Base-by-base conservation (phyloP, 2,329 filamentous ascomycete species). In the Penicillium sp. region DNA sequence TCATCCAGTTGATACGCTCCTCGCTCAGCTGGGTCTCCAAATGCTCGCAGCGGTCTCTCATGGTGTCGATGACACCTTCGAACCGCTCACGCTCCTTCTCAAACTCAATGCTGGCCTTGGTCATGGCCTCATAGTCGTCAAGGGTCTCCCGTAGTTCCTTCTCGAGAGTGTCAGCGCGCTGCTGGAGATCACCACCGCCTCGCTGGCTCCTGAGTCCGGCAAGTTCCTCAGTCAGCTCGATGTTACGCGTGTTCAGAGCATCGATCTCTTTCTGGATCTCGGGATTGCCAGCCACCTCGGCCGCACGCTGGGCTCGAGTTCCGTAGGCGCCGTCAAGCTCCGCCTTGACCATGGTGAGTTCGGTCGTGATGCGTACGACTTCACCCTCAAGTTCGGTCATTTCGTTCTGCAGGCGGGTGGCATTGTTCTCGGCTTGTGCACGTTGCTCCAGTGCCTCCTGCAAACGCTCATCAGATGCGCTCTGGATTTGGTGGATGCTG, bases 261-360 rank as follows among this genome's bases (percentile, higher is more conserved):
- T 85, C 81, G 22, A 86, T 75, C 63, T 87, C 82, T 48, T 77
- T 80, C 62, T 83, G 81, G 39, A 85, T 76, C 20, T 75, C 76
- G 3, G 79, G 81, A 44, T 83, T 82, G 42, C 77, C 74, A 9
- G 82, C 81, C 10, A 81, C 81, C 66, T 87, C 84, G n/a, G 84
- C 85, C 11, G 85, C 84, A 28, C 86, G 82, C 66, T 89, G 79
- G 9, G 84, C 81, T 46, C 86, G 79, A n/a, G 80, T 82, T 36
- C 94, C 94, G 67, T 97, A 96, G 67, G 95, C 95, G 56, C 90
- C 90, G 63, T 96, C 94, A 24, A 97, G 88, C 70, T 97, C 92
- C 47, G 92, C 90, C 65, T 85, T 84, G 24, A 89, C 90, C 60
- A 97, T 87, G n/a, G 92, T 95, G 38, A 97, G 81, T 75, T 97